Evolutionary conservation across 2,329 filamentous ascomycete species (phyloP).

Genomic region (Cytospora mali): DNA sequence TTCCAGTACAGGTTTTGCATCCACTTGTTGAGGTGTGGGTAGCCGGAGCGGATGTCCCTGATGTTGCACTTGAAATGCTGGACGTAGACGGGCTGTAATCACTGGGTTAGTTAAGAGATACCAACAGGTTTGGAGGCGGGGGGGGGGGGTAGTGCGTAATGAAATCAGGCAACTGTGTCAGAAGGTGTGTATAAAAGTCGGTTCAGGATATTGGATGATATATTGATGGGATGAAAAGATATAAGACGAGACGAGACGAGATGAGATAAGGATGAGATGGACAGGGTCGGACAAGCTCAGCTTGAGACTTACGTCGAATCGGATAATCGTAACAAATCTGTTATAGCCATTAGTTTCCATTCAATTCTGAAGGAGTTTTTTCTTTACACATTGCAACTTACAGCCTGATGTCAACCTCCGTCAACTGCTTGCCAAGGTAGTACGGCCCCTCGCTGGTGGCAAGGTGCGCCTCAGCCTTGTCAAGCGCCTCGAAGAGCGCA

Average conservation of each 20-base stretch:
- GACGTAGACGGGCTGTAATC: slow-evolving; percentile 68
- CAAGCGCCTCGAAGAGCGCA: slow-evolving; percentile 74
- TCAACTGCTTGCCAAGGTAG: slow-evolving; percentile 74
- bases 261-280: not conserved
- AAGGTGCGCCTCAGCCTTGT: slow-evolving; percentile 75
- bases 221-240: too few relatives aligned
- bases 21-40: slow-evolving; percentile 81
- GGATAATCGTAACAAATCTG: slow-evolving; percentile 69
- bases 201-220: not conserved
- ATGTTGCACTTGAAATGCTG: slow-evolving; percentile 91
- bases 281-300: not conserved
- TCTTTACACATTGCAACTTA: slow-evolving; percentile 39
- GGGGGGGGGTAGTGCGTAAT: too few relatives aligned
- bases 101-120: too few relatives aligned
- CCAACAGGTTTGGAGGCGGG: too few relatives aligned
- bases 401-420: slow-evolving; percentile 80
- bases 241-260: not conserved
- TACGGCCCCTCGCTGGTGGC: slow-evolving; percentile 57
- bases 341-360: slow-evolving; percentile 13
- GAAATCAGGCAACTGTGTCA: too few relatives aligned
- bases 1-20: slow-evolving; percentile 85
- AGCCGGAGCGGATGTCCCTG: slow-evolving; percentile 80
- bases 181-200: not conserved
- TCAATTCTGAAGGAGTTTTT: not conserved
- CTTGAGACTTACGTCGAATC: slow-evolving; percentile 60